Evolutionary conservation across 257 asterid species (phyloP).

Genomic region (Echites panduratus): DNA sequence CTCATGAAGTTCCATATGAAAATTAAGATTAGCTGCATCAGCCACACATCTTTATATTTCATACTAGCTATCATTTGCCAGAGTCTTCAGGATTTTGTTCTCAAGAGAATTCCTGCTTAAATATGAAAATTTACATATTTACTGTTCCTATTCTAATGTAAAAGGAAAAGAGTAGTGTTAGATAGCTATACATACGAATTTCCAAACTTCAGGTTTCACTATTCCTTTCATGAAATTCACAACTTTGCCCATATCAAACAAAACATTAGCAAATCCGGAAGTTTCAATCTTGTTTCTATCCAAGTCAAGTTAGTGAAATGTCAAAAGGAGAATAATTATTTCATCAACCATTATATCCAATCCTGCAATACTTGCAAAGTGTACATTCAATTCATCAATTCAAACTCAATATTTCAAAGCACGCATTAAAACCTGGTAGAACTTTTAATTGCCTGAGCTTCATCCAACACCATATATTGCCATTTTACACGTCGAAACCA

Average conservation of each 20-base stretch:
- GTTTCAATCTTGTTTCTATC: not conserved
- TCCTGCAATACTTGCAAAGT: not conserved
- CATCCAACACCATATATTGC: constrained; percentile 99
- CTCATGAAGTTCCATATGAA: not conserved
- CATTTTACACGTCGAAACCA: constrained; percentile 91
- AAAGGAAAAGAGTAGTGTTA: not conserved
- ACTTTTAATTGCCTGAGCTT: constrained; percentile 98
- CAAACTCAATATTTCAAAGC: not conserved
- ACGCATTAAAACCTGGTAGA: constrained; percentile 58
- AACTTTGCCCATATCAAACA: not conserved
- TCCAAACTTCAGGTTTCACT: not conserved
- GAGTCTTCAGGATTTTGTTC: not conserved
- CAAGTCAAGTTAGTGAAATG: not conserved
- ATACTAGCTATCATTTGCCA: not conserved
- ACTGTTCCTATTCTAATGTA: not conserved
- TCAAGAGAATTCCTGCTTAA: not conserved
- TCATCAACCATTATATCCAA: not conserved
- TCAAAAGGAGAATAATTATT: not conserved
- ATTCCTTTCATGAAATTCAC: not conserved
- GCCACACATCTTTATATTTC: not conserved
- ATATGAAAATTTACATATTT: not conserved
- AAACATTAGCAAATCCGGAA: not conserved
- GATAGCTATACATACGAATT: not conserved
- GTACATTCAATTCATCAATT: not conserved
- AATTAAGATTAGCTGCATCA: not conserved